Evolutionary conservation across 208 protist genomes (phyloP).

Genomic region (Leishmania braziliensis): DNA sequence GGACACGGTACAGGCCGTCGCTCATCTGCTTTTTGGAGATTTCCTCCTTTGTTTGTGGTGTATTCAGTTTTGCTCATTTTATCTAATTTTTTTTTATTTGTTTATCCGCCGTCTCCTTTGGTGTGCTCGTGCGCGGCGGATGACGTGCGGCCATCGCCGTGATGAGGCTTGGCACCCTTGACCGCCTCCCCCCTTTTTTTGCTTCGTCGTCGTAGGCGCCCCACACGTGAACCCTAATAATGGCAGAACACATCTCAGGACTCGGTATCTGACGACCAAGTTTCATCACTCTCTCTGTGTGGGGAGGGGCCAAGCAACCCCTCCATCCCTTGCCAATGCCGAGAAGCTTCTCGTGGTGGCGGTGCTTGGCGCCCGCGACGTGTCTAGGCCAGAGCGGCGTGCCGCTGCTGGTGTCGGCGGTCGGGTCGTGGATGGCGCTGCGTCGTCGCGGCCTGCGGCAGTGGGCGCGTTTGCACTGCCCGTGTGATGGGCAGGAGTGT

Average conservation of each 20-base stretch:
- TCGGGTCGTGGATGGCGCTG: background rate
- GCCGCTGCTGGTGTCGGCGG: background rate
- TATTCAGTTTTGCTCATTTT: no score
- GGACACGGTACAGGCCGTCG: background rate
- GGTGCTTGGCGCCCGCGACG: background rate
- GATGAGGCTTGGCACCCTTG: background rate
- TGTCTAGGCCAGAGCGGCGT: background rate
- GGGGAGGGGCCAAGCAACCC: background rate
- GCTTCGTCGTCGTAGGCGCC: background rate
- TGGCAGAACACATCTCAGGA: background rate
- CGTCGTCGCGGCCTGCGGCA: background rate
- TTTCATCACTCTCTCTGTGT: background rate
- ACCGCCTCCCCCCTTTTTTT: background rate
- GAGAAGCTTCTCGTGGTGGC: background rate
- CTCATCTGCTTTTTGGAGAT: background rate
- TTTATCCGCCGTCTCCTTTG: background rate
- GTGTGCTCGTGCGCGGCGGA: background rate
- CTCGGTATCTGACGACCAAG: background rate
- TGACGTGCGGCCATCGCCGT: background rate
- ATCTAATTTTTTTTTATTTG: no score
- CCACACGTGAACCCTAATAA: background rate
- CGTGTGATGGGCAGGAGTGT: background rate
- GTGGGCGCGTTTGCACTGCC: background rate
- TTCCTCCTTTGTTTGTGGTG: no score
- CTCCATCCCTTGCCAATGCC: background rate